phyloP scores from a whole-genome alignment of 2,329 filamentous ascomycete species.

The Malbranchea cinnamomea region DNA sequence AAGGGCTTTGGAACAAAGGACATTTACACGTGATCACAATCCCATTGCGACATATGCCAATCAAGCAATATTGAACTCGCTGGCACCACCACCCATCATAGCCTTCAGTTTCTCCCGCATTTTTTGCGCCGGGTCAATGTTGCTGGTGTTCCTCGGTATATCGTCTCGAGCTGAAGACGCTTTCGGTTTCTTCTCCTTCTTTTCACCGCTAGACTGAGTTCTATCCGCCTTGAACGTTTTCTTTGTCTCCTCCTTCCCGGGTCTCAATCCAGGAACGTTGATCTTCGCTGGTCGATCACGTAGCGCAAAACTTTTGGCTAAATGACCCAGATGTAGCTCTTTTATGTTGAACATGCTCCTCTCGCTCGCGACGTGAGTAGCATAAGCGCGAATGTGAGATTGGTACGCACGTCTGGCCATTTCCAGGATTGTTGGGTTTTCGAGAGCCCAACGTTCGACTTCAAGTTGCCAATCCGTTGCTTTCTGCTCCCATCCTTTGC shows the following conservation, averaged over 20 bases:
- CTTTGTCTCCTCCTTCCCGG: conserved; percentile 31
- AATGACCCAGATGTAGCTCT: conserved; percentile 75
- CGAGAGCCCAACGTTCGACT: conserved; percentile 49
- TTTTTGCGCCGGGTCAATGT: conserved; percentile 34
- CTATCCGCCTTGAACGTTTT: conserved; percentile 33
- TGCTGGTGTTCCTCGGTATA: conserved; percentile 20
- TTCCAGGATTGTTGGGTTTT: conserved; percentile 56
- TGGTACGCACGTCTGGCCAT: conserved; percentile 75
- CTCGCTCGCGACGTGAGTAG: conserved; percentile 79
- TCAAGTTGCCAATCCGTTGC: conserved; percentile 55
- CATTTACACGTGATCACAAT: too few species aligned
- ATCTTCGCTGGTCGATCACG: conserved; percentile 81
- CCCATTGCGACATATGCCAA: conserved; percentile 1
- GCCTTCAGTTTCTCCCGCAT: conserved; percentile 40
- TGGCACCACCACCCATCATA: conserved; percentile 34
- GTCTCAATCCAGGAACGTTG: conserved; percentile 35
- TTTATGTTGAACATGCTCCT: conserved; percentile 82
- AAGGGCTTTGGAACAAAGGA: too few species aligned
- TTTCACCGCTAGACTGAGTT: conserved; percentile 19
- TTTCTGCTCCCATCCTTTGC: conserved; percentile 46
- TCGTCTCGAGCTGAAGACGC: conserved; percentile 18
- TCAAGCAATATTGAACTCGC: conserved; percentile 44
- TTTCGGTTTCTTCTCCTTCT: conserved; percentile 12
- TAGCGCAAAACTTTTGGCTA: conserved; percentile 84
- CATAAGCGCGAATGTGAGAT: conserved; percentile 85